These are phyloP conservation scores for Daldinia sp. DNA, from an alignment of 2,329 filamentous ascomycete genomes.

Conservation along the genomic window DNA sequence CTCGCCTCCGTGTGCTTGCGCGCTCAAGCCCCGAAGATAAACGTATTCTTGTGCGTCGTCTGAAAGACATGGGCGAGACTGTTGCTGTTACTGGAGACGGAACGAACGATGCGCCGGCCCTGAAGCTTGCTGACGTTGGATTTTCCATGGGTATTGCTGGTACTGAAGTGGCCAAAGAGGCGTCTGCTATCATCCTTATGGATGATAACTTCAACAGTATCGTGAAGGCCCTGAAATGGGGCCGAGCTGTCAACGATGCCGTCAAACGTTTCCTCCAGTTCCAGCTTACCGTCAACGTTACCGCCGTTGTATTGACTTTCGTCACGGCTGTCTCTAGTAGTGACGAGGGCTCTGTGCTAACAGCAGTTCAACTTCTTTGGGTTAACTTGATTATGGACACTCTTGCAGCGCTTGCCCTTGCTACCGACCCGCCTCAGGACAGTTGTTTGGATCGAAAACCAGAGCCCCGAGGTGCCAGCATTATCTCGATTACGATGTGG, in stretches of 20 bases:
- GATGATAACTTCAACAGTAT: slow-evolving; percentile 91
- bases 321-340: slow-evolving; percentile 82
- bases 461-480: slow-evolving; percentile 67
- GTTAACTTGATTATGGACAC: slow-evolving; percentile 99
- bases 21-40: slow-evolving; percentile 83
- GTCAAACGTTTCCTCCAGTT: slow-evolving; percentile 83
- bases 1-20: slow-evolving; percentile 77
- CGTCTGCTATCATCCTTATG: slow-evolving; percentile 87
- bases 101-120: slow-evolving; percentile 84
- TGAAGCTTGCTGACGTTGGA: slow-evolving; percentile 84
- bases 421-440: slow-evolving; percentile 88
- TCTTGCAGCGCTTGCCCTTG: slow-evolving; percentile 87
- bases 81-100: slow-evolving; percentile 87
- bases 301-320: slow-evolving; percentile 88
- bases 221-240: slow-evolving; percentile 85
- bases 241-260: slow-evolving; percentile 80
- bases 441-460: slow-evolving; percentile 83
- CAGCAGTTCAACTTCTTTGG: slow-evolving; percentile 92
- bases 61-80: slow-evolving; percentile 80
- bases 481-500: slow-evolving; percentile 94
- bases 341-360: slow-evolving; percentile 80
- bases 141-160: slow-evolving; percentile 89
- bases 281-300: slow-evolving; percentile 90
- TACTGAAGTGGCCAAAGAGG: slow-evolving; percentile 87
- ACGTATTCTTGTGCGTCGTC: slow-evolving; percentile 75